Percentiles rank a stretch among this genome's conserved stretches.
Evolutionary conservation across 2,329 filamentous ascomycete genomes (phyloP).

Genomic region (Fusarium gaditjirri): DNA sequence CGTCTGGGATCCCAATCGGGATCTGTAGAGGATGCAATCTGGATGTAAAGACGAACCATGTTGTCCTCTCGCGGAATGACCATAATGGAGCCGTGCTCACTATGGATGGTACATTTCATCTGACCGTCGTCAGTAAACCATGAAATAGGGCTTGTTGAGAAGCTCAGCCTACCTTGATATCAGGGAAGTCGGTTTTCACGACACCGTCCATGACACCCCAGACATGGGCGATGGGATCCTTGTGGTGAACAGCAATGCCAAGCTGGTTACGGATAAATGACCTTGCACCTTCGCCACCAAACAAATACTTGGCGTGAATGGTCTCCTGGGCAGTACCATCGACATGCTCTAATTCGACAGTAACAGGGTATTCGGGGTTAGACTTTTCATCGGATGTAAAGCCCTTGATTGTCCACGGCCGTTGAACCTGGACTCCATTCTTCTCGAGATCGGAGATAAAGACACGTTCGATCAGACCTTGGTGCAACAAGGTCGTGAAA

Average conservation of each 20-base stretch:
- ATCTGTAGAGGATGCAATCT: constrained; percentile 70
- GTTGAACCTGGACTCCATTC: constrained; percentile 68
- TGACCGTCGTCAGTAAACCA: constrained; percentile 57
- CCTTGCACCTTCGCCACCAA: constrained; percentile 76
- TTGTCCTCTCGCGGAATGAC: constrained; percentile 79
- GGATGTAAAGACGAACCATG: constrained; percentile 77
- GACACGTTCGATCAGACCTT: constrained; percentile 76
- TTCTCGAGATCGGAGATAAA: constrained; percentile 74
- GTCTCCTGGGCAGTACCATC: constrained; percentile 78
- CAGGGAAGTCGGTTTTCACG: constrained; percentile 77
- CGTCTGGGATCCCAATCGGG: constrained; percentile 70
- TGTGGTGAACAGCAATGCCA: constrained; percentile 76
- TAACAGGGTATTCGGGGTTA: constrained; percentile 77
- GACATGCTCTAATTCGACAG: constrained; percentile 80
- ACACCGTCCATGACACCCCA: constrained; percentile 83
- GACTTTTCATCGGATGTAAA: constrained; percentile 68
- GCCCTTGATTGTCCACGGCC: constrained; percentile 72
- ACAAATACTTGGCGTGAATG: constrained; percentile 74
- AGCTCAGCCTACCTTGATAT: constrained; percentile 69
- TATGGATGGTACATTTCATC: constrained; percentile 83
- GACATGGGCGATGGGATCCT: constrained; percentile 75
- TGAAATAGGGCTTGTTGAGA: background rate
- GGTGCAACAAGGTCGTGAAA: constrained; percentile 76
- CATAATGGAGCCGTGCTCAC: constrained; percentile 79
- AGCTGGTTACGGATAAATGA: constrained; percentile 73